phyloP scores from a whole-genome alignment of 306 rosid species.

The Astragalus glycyphyllos region DNA sequence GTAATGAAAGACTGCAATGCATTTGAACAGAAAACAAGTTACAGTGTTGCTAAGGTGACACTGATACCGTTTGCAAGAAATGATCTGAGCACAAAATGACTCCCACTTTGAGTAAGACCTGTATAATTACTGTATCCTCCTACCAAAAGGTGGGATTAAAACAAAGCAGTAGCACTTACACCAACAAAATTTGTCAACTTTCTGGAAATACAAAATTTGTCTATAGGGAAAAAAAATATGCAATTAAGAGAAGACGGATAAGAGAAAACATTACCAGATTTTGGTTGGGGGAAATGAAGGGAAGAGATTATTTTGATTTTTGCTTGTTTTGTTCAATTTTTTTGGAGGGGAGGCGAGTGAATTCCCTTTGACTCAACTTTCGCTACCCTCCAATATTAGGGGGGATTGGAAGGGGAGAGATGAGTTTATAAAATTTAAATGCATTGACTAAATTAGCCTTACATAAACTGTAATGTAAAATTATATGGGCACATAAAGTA shows the following conservation, averaged over 20 bases:
- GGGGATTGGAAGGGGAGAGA: constrained; percentile 1
- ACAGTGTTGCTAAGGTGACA: constrained; percentile 16
- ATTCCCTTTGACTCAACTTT: not conserved
- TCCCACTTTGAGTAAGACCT: not conserved
- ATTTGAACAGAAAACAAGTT: constrained; percentile 24
- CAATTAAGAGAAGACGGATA: not conserved
- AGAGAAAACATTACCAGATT: not conserved
- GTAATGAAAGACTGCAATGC: constrained; percentile 95
- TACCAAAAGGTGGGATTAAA: constrained; percentile 8
- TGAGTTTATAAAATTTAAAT: constrained; percentile 1
- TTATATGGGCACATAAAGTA: not conserved
- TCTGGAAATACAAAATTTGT: not conserved
- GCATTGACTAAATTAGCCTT: constrained; percentile 2
- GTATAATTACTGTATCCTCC: constrained; percentile 9
- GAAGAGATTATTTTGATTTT: not conserved
- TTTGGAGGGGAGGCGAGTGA: not conserved
- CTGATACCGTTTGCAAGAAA: not conserved
- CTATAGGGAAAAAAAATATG: not conserved
- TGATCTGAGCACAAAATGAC: not conserved
- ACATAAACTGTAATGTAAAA: not conserved
- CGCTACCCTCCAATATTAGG: not conserved
- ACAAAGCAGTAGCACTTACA: not conserved
- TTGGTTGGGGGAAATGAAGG: not conserved
- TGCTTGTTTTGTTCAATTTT: not conserved
- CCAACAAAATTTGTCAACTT: constrained; percentile 32